These are phyloP conservation scores for Neurospora sp. DNA, from an alignment of 2,329 filamentous ascomycete genomes.

Conservation along the genomic window DNA sequence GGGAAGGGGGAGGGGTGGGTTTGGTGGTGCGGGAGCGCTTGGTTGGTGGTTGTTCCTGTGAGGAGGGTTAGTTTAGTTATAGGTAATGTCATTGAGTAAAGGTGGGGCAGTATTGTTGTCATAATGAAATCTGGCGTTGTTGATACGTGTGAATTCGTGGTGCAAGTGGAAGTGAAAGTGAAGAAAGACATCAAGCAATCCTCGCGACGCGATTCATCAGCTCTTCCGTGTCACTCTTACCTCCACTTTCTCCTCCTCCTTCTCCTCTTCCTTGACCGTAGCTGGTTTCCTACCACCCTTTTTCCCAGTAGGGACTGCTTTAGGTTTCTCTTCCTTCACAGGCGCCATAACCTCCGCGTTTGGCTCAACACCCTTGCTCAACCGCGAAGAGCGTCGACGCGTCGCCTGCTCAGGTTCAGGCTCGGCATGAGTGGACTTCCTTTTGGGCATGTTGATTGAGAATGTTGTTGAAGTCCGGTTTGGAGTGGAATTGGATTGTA, in stretches of 20 bases:
- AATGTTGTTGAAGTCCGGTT: background rate
- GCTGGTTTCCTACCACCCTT: slow-evolving; percentile 3
- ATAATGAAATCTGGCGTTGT: background rate
- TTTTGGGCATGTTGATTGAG: slow-evolving; percentile 12
- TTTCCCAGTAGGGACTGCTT: background rate
- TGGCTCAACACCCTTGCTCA: background rate
- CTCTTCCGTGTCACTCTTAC: background rate
- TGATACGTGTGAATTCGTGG: background rate
- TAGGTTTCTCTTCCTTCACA: background rate
- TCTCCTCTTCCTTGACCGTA: background rate
- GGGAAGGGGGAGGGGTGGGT: background rate
- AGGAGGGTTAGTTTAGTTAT: background rate
- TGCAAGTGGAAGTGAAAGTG: background rate
- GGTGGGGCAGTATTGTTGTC: background rate
- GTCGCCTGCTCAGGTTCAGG: slow-evolving; percentile 4
- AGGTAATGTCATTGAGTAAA: no score
- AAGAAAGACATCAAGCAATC: no score
- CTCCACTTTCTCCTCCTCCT: background rate
- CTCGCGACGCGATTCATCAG: background rate
- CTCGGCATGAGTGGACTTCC: slow-evolving; percentile 8
- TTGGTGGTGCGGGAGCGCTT: slow-evolving; percentile 1
- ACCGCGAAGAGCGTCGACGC: background rate
- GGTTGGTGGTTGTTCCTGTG: background rate
- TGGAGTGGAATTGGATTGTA: rapidly evolving
- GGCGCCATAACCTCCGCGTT: background rate